A percentile compares a stretch with the other conserved stretches of the same genome.
Evolutionary conservation across 1,284 basidiomycete genomes (phyloP).

Genomic region (Garcileccinum viscosum): DNA sequence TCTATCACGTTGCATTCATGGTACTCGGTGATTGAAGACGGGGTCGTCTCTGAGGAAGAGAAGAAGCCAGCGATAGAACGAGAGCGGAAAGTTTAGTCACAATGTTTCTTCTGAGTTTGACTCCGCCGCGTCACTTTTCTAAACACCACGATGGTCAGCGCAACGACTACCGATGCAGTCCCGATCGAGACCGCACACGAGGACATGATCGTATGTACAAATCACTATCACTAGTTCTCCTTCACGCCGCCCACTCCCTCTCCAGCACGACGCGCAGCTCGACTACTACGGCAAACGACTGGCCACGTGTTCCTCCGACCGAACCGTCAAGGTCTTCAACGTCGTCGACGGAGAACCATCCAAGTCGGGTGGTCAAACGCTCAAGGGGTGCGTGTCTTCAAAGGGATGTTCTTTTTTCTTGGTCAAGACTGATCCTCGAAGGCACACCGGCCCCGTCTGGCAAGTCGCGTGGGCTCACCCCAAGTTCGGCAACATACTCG

Average conservation of each 20-base stretch:
- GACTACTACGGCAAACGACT: constrained; percentile 98
- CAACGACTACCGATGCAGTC: constrained; percentile 68
- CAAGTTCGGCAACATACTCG: constrained; percentile 94
- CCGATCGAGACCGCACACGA: constrained; percentile 92
- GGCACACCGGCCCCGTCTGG: constrained; percentile 98
- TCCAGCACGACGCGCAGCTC: constrained; percentile 88
- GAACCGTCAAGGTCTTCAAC: constrained; percentile 95
- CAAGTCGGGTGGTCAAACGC: constrained; percentile 73
- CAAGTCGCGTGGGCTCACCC: constrained; percentile 99
- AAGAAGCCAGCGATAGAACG: constrained; percentile 25
- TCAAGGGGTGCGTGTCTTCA: constrained; percentile 75
- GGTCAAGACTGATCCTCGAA: constrained; percentile 35
- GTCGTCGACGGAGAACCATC: constrained; percentile 86
- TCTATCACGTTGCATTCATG: constrained; percentile 76
- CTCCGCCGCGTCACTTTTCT: neutral
- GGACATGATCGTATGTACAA: constrained; percentile 86
- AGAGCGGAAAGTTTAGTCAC: constrained; percentile 25
- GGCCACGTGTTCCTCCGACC: constrained; percentile 96
- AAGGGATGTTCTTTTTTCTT: no score
- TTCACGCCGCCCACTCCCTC: neutral
- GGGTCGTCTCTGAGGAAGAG: constrained; percentile 16
- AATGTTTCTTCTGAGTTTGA: constrained; percentile 27
- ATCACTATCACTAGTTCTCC: neutral
- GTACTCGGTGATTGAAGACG: constrained; percentile 30
- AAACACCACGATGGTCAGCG: constrained; percentile 30